Evolutionary conservation across 805 yeast species (phyloP), one percentile per base, ranked within the genome.

Genomic region (Candida boleticola): DNA sequence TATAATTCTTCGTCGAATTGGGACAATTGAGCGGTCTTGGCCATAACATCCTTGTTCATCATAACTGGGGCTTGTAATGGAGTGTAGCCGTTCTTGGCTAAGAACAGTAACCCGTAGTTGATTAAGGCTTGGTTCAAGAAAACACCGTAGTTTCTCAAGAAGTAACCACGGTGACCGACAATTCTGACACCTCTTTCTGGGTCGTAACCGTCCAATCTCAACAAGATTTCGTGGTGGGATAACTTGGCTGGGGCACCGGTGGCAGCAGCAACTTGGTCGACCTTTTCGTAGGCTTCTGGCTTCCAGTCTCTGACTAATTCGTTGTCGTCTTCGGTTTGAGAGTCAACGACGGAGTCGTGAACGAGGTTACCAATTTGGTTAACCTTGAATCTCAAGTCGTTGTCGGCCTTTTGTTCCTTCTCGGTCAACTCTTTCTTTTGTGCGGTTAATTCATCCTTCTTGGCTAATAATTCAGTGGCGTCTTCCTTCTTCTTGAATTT

Each of bases 1-100:
- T 93, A 93, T 59, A 93, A 77, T 71, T 93, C 99, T 76, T 93
- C 99, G 67, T 93, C 99, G 57, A 93, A 93, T 62, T 93, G 90
- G 29, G 97, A 89, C 64, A 93, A 82, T 73, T 93, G 99, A 6
- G 99, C 99, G 53, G 99, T 93, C 72, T 88, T 90, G 54, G 98
- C 98, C 99, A 93, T 93, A 44, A 89, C 95, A 45, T 93, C 98
- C 73, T 93, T 93, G 82, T 93, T 93, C 97, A 93, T 89, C 99
- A 93, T 93, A 35, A 92, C 97, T 44, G 99, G 99, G 13, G 99
- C 95, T 75, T 93, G 99, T 67, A 93, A 76, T 49, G 98, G 96
- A 42, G 76, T 74, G 75, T 89, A 93, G 39, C 83, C 89, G 55
- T 83, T 80, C 57, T 79, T 71, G 50, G 87, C 79, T 64, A 93